These are phyloP conservation scores for Protomyces inouyei DNA, from an alignment of 1,139 yeast genomes.

Conservation along the genomic window DNA sequence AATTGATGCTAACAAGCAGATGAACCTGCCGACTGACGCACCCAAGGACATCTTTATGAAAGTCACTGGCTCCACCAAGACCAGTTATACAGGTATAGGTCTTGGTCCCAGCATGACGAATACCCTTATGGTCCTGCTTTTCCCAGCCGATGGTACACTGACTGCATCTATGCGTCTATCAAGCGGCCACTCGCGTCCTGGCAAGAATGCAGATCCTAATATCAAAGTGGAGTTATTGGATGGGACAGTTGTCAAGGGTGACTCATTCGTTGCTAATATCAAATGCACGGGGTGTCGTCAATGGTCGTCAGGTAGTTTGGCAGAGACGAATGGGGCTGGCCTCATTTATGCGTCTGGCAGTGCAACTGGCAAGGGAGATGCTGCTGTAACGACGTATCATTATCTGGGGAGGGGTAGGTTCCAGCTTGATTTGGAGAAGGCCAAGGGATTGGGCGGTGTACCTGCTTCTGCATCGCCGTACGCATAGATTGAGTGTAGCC, in stretches of 20 bases:
- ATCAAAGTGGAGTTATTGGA: slow-evolving; percentile 3
- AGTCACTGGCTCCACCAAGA: slow-evolving; percentile 9
- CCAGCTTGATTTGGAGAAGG: slow-evolving; percentile 4
- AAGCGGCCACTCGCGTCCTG: slow-evolving; percentile 9
- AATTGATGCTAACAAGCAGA: not conserved
- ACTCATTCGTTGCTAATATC: slow-evolving; percentile 7
- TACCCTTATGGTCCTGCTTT: slow-evolving; percentile 11
- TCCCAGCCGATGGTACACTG: slow-evolving; percentile 1
- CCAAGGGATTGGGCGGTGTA: slow-evolving; percentile 10
- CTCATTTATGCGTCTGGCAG: slow-evolving; percentile 13
- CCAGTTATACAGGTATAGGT: slow-evolving; percentile 13
- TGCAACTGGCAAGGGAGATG: slow-evolving; percentile 5
- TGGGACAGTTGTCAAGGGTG: slow-evolving; percentile 5
- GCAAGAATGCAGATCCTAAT: not conserved
- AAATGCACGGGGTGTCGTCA: slow-evolving; percentile 5
- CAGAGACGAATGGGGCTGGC: slow-evolving; percentile 1
- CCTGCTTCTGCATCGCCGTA: slow-evolving; percentile 6
- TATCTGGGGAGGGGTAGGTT: slow-evolving; percentile 6
- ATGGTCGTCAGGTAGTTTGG: slow-evolving; percentile 6
- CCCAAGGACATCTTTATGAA: slow-evolving; percentile 14
- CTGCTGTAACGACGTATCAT: slow-evolving; percentile 19
- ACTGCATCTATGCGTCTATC: slow-evolving; percentile 2
- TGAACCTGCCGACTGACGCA: slow-evolving; percentile 1
- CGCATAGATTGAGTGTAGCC: not conserved
- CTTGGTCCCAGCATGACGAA: slow-evolving; percentile 11